These are phyloP conservation scores for Sporothrix sp. DNA, from an alignment of 2,329 filamentous ascomycete genomes.

Conservation along the genomic window DNA sequence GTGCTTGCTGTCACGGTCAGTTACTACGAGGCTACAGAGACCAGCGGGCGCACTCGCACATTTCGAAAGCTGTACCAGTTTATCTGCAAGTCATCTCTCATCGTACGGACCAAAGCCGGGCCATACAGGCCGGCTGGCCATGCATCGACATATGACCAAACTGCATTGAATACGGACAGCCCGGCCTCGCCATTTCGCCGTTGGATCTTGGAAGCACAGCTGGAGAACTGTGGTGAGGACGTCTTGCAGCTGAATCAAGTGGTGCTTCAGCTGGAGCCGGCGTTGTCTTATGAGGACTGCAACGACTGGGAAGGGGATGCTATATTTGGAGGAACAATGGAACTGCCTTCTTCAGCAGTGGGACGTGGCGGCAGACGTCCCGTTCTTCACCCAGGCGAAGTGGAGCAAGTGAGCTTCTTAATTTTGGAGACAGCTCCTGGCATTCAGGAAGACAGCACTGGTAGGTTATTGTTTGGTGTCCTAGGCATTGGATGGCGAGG, in stretches of 20 bases:
- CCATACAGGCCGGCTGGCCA: constrained; percentile 34
- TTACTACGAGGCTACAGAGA: constrained; percentile 78
- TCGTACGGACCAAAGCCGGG: constrained; percentile 82
- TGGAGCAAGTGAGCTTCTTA: constrained; percentile 57
- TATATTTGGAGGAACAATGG: constrained; percentile 11
- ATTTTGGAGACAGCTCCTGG: constrained; percentile 37
- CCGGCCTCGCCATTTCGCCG: constrained; percentile 28
- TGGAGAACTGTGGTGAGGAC: constrained; percentile 88
- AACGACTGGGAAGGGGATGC: constrained; percentile 28
- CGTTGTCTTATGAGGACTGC: constrained; percentile 42
- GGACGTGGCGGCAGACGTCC: constrained; percentile 33
- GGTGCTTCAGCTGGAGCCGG: constrained; percentile 42
- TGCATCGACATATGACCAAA: background rate
- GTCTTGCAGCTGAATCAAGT: constrained; percentile 67
- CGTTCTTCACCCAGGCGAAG: constrained; percentile 51
- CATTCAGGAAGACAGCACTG: constrained; percentile 27
- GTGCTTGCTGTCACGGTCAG: constrained; percentile 88
- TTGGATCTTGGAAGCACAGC: constrained; percentile 83
- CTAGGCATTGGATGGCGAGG: constrained; percentile 81
- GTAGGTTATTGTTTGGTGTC: constrained; percentile 58
- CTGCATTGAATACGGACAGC: constrained; percentile 14
- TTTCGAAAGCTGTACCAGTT: constrained; percentile 97
- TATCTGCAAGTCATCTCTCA: constrained; percentile 78
- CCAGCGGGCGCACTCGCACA: constrained; percentile 62
- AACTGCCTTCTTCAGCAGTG: background rate